Conservation (phyloP, 2,329 filamentous ascomycete genomes). For the Phyllachora maydis region DNA sequence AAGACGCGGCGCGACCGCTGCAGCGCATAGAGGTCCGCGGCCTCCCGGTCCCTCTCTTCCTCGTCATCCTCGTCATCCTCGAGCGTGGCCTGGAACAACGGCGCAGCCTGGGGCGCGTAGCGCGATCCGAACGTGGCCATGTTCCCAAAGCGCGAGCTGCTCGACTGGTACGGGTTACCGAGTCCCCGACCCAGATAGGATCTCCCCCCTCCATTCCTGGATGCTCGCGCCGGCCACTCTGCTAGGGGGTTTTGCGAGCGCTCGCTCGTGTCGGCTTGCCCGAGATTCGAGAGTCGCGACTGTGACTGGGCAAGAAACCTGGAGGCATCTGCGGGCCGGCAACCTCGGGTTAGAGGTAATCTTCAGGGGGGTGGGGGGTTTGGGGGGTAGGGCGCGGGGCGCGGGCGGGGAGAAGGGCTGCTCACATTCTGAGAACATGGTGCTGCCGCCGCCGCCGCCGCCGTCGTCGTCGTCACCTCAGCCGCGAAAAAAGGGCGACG, state of each 20-base stretch:
- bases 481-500: no score
- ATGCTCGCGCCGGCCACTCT: conserved; percentile 15
- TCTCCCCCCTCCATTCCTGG: conserved; percentile 16
- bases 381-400: conserved; percentile 1
- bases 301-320: conserved; percentile 93
- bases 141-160: conserved; percentile 51
- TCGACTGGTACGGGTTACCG: conserved; percentile 62
- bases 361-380: neutral
- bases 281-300: conserved; percentile 66
- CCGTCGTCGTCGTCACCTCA: no score
- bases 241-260: conserved; percentile 13
- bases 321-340: conserved; percentile 54
- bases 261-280: conserved; percentile 32
- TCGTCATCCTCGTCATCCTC: conserved; percentile 88
- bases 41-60: conserved; percentile 72
- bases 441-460: neutral
- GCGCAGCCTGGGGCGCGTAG: conserved; percentile 55
- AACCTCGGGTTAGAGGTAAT: neutral
- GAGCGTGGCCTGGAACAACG: conserved; percentile 81
- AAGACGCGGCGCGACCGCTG: conserved; percentile 81
- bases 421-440: conserved; percentile 85
- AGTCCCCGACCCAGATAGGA: conserved; percentile 20
- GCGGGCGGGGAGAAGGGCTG: no score
- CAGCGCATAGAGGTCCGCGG: conserved; percentile 83
- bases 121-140: conserved; percentile 52